Base-by-base conservation (phyloP, 805 yeast genomes). In the Clavispora carvajalis region DNA sequence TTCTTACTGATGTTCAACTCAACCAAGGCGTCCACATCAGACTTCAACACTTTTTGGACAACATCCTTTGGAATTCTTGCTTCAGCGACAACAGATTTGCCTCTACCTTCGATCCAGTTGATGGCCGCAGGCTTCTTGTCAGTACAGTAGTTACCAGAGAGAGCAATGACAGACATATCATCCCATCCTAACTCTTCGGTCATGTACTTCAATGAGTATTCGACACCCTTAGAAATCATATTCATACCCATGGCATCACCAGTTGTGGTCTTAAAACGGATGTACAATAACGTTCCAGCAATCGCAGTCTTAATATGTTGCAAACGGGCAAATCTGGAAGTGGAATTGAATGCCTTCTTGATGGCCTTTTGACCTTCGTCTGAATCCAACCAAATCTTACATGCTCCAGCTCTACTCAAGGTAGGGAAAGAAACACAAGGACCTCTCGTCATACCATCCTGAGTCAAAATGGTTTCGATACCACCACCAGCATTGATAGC, bases 231-330 rank as follows among this genome's bases (percentile, higher is more conserved):
- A 22, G 98, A 91, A 46, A 93, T 93, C 99, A 93, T 93, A 63
- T 93, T 93, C 99, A 93, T 93, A 49, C 99, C 99, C 99, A 93
- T 93, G 15, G 99, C 99, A 71, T 93, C 99, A 64, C 99, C 99
- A 15, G 99, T 93, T 29, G 96, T 89, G n/a, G 99, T 95, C 61
- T 90, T 80, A 73, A 93, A 93, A 58, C 99, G 80, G 53, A 93
- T 83, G 57, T 78, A 93, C 54, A 93, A 72, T 52, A 85, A 72
- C 36, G 84, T 84, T 22, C 99, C 99, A 13, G 99, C 99, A 62
- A 91, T 71, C 3, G 98, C 95, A 13, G 97, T 88, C 63, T 88
- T 85, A 49, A 91, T 72, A 53, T 85, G 85, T 63, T 86, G 95
- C 56, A 93, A 76, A 58, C 96, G 80, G 13, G 99, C 99, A 68